These are phyloP conservation scores for Letharia columbiana DNA, from an alignment of 495 filamentous ascomycete genomes.

Conservation along the genomic window DNA sequence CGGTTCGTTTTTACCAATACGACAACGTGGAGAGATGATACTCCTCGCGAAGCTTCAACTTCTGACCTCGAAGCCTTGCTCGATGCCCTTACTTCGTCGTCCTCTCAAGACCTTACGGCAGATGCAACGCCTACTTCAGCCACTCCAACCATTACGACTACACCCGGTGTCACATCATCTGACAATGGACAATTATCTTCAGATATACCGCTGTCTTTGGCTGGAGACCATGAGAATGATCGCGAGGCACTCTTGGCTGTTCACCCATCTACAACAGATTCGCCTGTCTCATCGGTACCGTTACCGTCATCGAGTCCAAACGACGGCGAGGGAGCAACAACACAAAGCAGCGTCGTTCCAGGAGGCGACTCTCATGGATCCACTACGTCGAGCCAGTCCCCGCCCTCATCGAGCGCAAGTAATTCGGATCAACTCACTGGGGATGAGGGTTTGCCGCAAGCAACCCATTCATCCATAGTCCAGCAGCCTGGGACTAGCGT, in stretches of 20 bases:
- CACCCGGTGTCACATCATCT: not conserved
- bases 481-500: not conserved
- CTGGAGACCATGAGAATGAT: not conserved
- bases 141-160: not conserved
- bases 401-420: not conserved
- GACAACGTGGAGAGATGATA: slow-evolving; percentile 34
- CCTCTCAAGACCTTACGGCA: not conserved
- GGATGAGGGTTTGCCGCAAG: not conserved
- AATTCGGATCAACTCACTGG: not conserved
- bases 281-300: not conserved
- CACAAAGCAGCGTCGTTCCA: not conserved
- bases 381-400: not conserved
- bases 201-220: not conserved
- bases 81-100: slow-evolving; percentile 1
- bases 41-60: slow-evolving; percentile 3
- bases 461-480: not conserved
- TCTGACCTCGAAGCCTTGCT: slow-evolving; percentile 5
- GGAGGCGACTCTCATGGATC: not conserved
- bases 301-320: not conserved
- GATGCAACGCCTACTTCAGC: not conserved
- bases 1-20: slow-evolving; percentile 33
- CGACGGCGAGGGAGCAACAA: not conserved
- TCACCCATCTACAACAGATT: not conserved
- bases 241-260: not conserved
- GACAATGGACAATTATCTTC: not conserved